phyloP scores from a whole-genome alignment of 345 rosid species.

The Populus pruinosa region DNA sequence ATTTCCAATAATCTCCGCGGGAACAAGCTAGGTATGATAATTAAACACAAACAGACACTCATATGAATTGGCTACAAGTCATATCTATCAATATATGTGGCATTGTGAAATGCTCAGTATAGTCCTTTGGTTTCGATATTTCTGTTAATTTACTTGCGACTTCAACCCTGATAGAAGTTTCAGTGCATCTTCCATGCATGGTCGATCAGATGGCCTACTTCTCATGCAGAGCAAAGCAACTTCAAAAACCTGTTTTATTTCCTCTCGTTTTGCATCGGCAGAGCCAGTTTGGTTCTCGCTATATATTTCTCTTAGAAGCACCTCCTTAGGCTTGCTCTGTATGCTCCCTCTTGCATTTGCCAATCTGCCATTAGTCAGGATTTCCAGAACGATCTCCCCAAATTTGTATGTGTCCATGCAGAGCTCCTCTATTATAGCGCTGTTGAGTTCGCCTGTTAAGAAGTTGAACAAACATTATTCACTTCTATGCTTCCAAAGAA shows the following conservation, averaged over 20 bases:
- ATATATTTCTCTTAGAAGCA: slow-evolving; percentile 50
- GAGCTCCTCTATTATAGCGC: slow-evolving; percentile 42
- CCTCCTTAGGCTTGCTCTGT: slow-evolving; percentile 57
- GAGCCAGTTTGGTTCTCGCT: slow-evolving; percentile 44
- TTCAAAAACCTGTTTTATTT: slow-evolving; percentile 54
- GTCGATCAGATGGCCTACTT: slow-evolving; percentile 49
- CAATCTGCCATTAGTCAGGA: slow-evolving; percentile 64
- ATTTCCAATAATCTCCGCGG: neutral
- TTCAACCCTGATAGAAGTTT: slow-evolving; percentile 51
- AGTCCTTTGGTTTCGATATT: neutral
- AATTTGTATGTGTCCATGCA: slow-evolving; percentile 57
- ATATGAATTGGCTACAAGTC: slow-evolving; percentile 17
- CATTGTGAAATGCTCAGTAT: neutral
- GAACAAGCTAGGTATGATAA: neutral
- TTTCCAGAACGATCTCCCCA: slow-evolving; percentile 69
- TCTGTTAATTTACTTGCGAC: slow-evolving; percentile 27
- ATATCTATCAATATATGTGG: slow-evolving; percentile 7
- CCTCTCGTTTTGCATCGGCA: slow-evolving; percentile 34
- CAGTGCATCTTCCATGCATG: slow-evolving; percentile 60
- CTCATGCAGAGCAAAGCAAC: slow-evolving; percentile 70
- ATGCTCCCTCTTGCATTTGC: slow-evolving; percentile 38
- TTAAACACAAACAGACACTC: slow-evolving; percentile 19
- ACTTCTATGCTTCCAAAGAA: neutral
- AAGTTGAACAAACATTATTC: neutral
- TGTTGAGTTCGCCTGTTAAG: slow-evolving; percentile 42